Evolutionary conservation across 768 basidiomycete species (phyloP).

Genomic region (Mycena floridula): DNA sequence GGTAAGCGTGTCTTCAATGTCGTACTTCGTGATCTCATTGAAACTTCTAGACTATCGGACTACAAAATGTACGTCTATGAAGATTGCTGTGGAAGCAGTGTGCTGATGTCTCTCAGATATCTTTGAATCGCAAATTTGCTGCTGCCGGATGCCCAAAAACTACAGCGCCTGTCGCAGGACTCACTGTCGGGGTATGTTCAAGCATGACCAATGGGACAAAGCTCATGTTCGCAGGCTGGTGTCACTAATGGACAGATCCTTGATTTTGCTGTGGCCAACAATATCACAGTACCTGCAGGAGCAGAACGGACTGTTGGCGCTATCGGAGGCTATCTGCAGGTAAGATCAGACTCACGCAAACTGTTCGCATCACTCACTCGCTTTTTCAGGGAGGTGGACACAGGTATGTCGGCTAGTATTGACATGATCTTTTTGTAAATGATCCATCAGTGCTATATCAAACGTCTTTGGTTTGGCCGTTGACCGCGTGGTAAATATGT

Average conservation of each 20-base stretch:
- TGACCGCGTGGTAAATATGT: slow-evolving; percentile 9
- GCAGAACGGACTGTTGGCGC: slow-evolving; percentile 19
- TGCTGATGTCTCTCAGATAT: too few relatives aligned
- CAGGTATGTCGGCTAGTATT: slow-evolving; percentile 5
- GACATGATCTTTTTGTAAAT: too few relatives aligned
- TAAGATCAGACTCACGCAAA: background rate
- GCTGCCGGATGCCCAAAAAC: too few relatives aligned
- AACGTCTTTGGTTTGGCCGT: slow-evolving; percentile 8
- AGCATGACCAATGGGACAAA: too few relatives aligned
- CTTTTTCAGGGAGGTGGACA: slow-evolving; percentile 9
- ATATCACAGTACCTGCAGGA: slow-evolving; percentile 6
- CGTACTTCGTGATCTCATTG: too few relatives aligned
- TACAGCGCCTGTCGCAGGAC: too few relatives aligned
- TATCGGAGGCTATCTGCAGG: slow-evolving; percentile 20
- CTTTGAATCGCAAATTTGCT: too few relatives aligned
- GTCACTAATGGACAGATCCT: slow-evolving; percentile 1
- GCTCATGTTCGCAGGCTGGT: background rate
- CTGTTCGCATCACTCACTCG: background rate
- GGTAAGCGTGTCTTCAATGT: too few relatives aligned
- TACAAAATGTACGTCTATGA: too few relatives aligned
- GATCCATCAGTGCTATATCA: slow-evolving; percentile 2
- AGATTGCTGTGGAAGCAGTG: too few relatives aligned
- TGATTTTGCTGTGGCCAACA: slow-evolving; percentile 7
- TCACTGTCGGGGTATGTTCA: too few relatives aligned
- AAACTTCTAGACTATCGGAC: too few relatives aligned